Evolutionary conservation across 2,329 filamentous ascomycete genomes (phyloP), one percentile per base, ranked within the genome.

Genomic region (Venturia carpophila): DNA sequence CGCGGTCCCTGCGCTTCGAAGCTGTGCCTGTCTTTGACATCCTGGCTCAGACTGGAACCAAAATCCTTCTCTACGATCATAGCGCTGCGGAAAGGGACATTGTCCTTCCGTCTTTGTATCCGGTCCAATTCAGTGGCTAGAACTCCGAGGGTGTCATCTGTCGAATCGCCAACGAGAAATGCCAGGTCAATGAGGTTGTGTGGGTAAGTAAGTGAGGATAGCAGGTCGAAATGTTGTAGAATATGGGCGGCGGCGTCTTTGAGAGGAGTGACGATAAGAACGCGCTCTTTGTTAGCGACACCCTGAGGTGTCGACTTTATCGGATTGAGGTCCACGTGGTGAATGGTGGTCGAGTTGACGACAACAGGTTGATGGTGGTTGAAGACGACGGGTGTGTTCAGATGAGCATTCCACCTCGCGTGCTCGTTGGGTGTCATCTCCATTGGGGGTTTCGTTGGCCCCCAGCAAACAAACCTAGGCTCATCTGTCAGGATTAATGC

Each of bases 161-260:
- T 86, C 65, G 90, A 93, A 75, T 99, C 94, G 69, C 92, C 90
- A 64, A 99, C 91, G 34, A 99, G 84, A 79, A 99, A 99, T 30
- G 86, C 94, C 63, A 99, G 83, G 74, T 99, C 94, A 73, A 99
- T 97, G 65, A 99, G 83, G 68, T 94, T 84, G 77, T 99, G 94
- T 15, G 94, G 94, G 74, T 99, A 99, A 3, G 91, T 92, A 69
- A 99, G 83, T 75, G 94, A 86, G 68, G 88, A 87, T 70, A 99
- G 80, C 49, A 99, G 87, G 75, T 97, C 92, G 75, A 99, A 97
- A 78, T 97, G 93, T 76, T 93, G 92, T 67, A 86, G 84, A 65
- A 99, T 82, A 75, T 91, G 91, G 15, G 82, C 82, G 11, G 91
- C 85, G 66, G 94, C 93, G 76, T 99, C 92, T 77, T 94, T 91